Evolutionary conservation across 495 filamentous ascomycete species (phyloP).

Genomic region (Pyronema domesticum): DNA sequence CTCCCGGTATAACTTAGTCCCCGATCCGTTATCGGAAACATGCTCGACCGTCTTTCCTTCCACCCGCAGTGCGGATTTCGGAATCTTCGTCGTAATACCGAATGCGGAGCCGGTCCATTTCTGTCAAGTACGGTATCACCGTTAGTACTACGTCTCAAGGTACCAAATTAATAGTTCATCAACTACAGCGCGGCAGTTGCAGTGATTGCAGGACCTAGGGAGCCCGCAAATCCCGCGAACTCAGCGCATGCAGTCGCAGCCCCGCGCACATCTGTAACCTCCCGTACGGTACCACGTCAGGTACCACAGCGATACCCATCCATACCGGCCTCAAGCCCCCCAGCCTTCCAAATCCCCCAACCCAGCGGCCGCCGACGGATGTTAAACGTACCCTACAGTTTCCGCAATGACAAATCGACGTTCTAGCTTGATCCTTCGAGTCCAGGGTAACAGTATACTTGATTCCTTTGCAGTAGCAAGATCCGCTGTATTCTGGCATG

Average conservation of each 20-base stretch:
- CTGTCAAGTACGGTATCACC: background rate
- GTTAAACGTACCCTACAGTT: background rate
- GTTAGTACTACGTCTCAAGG: too few relatives aligned
- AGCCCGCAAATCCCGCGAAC: too few relatives aligned
- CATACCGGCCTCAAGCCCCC: too few relatives aligned
- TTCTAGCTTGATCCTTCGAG: background rate
- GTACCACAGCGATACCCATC: too few relatives aligned
- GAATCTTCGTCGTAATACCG: slow-evolving; percentile 4
- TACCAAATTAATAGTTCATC: too few relatives aligned
- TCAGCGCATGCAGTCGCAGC: too few relatives aligned
- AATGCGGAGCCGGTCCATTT: slow-evolving; percentile 3
- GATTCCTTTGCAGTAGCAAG: slow-evolving; percentile 4
- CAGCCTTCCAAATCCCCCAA: too few relatives aligned
- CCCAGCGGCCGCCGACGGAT: too few relatives aligned
- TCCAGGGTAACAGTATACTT: background rate
- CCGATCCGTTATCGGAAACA: background rate
- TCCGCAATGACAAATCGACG: slow-evolving; percentile 2
- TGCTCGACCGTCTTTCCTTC: background rate
- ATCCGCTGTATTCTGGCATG: background rate
- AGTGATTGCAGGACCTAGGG: too few relatives aligned
- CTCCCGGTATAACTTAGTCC: background rate
- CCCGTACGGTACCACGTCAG: too few relatives aligned
- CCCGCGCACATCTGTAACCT: too few relatives aligned
- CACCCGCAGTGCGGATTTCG: background rate
- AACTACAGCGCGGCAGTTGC: too few relatives aligned